Conservation (phyloP, 345 rosid species). For the Heritiera fomes region DNA sequence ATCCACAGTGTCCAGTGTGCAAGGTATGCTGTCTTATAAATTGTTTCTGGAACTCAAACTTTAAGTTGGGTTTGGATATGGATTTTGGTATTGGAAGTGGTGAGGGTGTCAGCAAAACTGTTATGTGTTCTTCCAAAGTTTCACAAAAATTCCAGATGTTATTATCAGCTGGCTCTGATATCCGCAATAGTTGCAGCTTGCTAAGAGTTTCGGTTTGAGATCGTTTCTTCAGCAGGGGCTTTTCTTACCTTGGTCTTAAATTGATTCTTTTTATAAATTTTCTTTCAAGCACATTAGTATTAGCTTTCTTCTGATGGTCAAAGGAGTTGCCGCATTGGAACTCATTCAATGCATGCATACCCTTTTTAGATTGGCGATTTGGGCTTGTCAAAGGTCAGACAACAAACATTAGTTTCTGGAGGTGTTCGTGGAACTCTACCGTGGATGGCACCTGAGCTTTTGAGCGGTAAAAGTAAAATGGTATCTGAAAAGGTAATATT, state of each 20-base stretch:
- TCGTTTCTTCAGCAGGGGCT: constrained; percentile 1
- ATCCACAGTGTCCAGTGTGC: constrained; percentile 96
- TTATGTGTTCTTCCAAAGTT: constrained; percentile 8
- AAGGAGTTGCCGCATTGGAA: background rate
- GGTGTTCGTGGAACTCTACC: constrained; percentile 99
- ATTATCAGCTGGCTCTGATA: constrained; percentile 15
- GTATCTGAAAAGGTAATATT: constrained; percentile 87
- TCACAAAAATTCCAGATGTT: constrained; percentile 17
- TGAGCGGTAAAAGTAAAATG: constrained; percentile 97
- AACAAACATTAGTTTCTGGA: constrained; percentile 90
- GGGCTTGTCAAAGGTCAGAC: constrained; percentile 94
- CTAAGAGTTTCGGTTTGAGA: constrained; percentile 16
- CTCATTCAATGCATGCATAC: constrained; percentile 22
- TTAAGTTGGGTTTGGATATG: constrained; percentile 18
- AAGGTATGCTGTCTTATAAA: constrained; percentile 52
- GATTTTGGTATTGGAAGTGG: background rate
- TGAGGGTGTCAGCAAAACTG: background rate
- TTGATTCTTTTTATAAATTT: background rate
- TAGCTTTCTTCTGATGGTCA: background rate
- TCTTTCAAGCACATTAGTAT: background rate
- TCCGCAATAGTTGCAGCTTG: background rate
- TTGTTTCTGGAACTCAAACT: constrained; percentile 13
- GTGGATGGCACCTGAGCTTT: constrained; percentile 99
- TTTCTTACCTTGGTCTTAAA: background rate
- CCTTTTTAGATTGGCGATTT: constrained; percentile 85